A percentile compares a stretch with the other conserved stretches of the same genome.
Evolutionary conservation across 2,329 filamentous ascomycete species (phyloP).

Genomic region (Phaeomoniella chlamydospora): DNA sequence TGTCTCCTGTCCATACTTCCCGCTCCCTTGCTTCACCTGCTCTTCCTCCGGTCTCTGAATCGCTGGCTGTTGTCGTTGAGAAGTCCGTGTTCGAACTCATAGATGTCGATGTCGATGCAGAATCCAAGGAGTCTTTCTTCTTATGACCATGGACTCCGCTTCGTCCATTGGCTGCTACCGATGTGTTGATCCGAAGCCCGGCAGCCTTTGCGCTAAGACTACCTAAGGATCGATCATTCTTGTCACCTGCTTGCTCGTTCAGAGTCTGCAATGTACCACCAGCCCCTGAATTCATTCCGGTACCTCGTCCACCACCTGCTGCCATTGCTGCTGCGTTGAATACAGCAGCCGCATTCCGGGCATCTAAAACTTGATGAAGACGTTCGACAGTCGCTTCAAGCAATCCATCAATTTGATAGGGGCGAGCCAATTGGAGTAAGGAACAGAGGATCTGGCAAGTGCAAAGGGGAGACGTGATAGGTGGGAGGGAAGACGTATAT

Average conservation of each 20-base stretch:
- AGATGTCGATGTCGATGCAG: constrained; percentile 10
- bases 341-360: constrained; percentile 84
- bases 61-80: constrained; percentile 4
- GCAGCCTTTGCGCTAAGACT: constrained; percentile 2
- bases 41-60: constrained; percentile 1
- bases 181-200: background rate
- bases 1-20: constrained; percentile 62
- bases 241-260: constrained; percentile 17
- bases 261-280: constrained; percentile 26
- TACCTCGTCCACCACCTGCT: constrained; percentile 76
- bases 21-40: constrained; percentile 10
- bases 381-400: constrained; percentile 86
- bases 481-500: constrained; percentile 80
- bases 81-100: constrained; percentile 9
- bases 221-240: constrained; percentile 4
- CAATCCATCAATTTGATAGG: constrained; percentile 84
- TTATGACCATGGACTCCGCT: constrained; percentile 6
- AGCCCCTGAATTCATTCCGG: constrained; percentile 49
- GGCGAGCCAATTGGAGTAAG: constrained; percentile 78
- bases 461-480: constrained; percentile 61
- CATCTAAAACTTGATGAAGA: constrained; percentile 77
- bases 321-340: constrained; percentile 99
- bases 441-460: constrained; percentile 94
- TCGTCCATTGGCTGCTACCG: background rate
- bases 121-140: constrained; percentile 10